These are phyloP conservation scores for Paraconiothyrium brasiliense DNA, from an alignment of 2,329 filamentous ascomycete species.

Conservation along the genomic window DNA sequence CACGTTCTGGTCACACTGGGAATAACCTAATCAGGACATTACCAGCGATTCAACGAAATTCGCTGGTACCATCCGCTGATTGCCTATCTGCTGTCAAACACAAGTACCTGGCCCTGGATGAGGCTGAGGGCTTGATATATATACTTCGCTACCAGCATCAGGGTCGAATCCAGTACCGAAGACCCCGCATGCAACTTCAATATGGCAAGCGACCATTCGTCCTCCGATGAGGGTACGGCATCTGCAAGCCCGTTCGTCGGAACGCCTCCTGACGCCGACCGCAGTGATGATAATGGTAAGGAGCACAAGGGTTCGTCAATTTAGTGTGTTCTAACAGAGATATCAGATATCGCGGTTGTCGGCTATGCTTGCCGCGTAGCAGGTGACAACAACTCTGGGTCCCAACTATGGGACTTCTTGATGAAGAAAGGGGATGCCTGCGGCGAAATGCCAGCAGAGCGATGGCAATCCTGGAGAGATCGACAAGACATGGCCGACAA, in stretches of 20 bases:
- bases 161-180: neutral
- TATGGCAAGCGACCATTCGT: neutral
- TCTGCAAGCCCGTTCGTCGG: conserved; percentile 1
- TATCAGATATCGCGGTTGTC: conserved; percentile 1
- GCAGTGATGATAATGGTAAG: neutral
- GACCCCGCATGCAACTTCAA: neutral
- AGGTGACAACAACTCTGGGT: conserved; percentile 2
- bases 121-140: neutral
- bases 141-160: neutral
- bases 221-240: conserved; percentile 1
- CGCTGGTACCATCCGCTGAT: neutral
- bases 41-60: neutral
- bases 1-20: neutral
- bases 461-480: conserved; percentile 2
- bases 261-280: neutral
- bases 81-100: neutral
- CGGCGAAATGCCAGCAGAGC: conserved; percentile 1
- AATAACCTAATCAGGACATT: neutral
- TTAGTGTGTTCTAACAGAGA: neutral
- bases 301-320: neutral
- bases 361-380: conserved; percentile 2
- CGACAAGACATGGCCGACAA: neutral
- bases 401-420: conserved; percentile 4
- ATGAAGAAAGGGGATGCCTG: conserved; percentile 4
- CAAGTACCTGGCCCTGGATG: neutral